These are phyloP conservation scores for Asterophora lycoperdoides DNA, from an alignment of 768 basidiomycete genomes.

Conservation along the genomic window DNA sequence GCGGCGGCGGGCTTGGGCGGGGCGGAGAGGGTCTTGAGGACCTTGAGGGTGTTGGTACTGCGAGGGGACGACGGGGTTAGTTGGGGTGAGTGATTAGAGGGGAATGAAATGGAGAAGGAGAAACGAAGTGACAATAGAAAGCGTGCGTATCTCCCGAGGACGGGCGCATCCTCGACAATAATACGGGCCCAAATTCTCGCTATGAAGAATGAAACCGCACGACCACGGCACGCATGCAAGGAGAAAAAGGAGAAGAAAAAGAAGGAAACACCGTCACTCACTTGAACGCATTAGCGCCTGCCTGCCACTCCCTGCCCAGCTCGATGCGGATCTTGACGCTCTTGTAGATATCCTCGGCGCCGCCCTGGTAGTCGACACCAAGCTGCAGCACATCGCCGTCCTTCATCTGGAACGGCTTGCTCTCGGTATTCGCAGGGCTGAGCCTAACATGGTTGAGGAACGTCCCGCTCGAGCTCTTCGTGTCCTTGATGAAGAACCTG, in stretches of 20 bases:
- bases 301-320: conserved; percentile 86
- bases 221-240: too few species aligned
- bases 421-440: conserved; percentile 80
- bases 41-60: conserved; percentile 69
- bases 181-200: too few species aligned
- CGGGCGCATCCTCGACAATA: too few species aligned
- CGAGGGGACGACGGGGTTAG: not conserved
- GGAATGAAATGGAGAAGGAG: too few species aligned
- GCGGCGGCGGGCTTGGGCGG: conserved; percentile 21
- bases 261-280: conserved; percentile 23
- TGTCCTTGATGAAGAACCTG: conserved; percentile 86
- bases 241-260: too few species aligned
- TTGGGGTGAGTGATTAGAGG: too few species aligned
- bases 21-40: conserved; percentile 67
- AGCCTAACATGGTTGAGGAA: conserved; percentile 94
- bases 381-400: conserved; percentile 95
- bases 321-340: conserved; percentile 95
- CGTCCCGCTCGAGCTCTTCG: conserved; percentile 85
- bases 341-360: conserved; percentile 94
- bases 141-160: too few species aligned
- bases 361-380: conserved; percentile 97
- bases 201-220: too few species aligned
- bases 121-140: too few species aligned
- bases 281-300: conserved; percentile 90
- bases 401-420: conserved; percentile 70